phyloP scores from a whole-genome alignment of 2,329 filamentous ascomycete genomes.

The Gremmenia infestans region DNA sequence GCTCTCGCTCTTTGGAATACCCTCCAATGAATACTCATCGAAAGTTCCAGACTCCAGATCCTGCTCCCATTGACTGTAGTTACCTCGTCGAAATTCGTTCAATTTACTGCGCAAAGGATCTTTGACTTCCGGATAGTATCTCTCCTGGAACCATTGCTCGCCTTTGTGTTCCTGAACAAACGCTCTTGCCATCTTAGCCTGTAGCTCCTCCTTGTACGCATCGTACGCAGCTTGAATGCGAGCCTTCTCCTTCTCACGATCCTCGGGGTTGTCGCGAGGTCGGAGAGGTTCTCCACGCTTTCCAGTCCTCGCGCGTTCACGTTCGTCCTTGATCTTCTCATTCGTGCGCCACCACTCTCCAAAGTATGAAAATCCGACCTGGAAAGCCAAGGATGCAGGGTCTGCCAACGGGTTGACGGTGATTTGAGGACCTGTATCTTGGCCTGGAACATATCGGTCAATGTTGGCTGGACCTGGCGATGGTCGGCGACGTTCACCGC shows the following conservation, averaged over 20 bases:
- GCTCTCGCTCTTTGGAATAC: conserved; percentile 87
- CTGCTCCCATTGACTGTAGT: conserved; percentile 82
- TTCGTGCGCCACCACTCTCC: conserved; percentile 83
- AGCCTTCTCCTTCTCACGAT: conserved; percentile 72
- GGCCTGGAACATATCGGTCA: conserved; percentile 78
- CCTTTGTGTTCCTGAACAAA: conserved; percentile 92
- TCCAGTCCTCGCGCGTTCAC: conserved; percentile 65
- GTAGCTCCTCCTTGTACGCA: conserved; percentile 61
- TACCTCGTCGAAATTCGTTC: conserved; percentile 71
- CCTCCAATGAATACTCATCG: conserved; percentile 91
- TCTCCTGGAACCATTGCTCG: conserved; percentile 97
- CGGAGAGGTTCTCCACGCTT: conserved; percentile 61
- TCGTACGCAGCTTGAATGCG: conserved; percentile 70
- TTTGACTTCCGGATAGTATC: conserved; percentile 80
- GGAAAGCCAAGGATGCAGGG: conserved; percentile 67
- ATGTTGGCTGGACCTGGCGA: conserved; percentile 64
- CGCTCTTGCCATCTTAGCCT: conserved; percentile 74
- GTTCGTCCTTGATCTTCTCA: conserved; percentile 77
- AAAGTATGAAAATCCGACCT: conserved; percentile 82
- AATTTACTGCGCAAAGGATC: conserved; percentile 70
- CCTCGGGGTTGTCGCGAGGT: conserved; percentile 62
- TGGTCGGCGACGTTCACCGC: conserved; percentile 59
- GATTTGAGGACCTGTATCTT: conserved; percentile 49
- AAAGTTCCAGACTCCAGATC: conserved; percentile 82
- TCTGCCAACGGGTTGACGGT: conserved; percentile 65